Conservation (phyloP, 2,329 filamentous ascomycete genomes). For the Lasiodiplodia hormozganensis region DNA sequence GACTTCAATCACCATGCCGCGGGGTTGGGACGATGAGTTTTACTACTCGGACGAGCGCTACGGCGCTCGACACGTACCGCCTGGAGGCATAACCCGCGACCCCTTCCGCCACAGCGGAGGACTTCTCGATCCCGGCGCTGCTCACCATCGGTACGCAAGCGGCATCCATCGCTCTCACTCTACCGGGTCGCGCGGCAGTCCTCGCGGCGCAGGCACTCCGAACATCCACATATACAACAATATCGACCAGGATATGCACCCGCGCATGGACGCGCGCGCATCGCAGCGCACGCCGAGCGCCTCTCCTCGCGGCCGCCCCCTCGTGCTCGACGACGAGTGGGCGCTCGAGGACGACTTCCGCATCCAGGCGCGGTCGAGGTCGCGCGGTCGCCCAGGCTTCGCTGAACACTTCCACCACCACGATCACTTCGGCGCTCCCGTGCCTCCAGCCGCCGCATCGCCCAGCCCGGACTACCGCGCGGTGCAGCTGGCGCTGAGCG, state of each 20-base stretch:
- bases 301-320: conserved; percentile 35
- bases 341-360: conserved; percentile 44
- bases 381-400: conserved; percentile 42
- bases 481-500: conserved; percentile 20
- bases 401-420: conserved; percentile 36
- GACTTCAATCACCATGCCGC: conserved; percentile 16
- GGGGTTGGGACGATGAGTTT: conserved; percentile 6
- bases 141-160: conserved; percentile 28
- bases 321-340: conserved; percentile 44
- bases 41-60: conserved; percentile 6
- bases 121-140: conserved; percentile 40
- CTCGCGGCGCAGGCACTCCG: conserved; percentile 50
- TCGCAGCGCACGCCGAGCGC: conserved; percentile 40
- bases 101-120: conserved; percentile 37
- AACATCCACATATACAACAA: conserved; percentile 57
- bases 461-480: conserved; percentile 35
- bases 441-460: not conserved
- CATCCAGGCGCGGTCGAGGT: conserved; percentile 29
- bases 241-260: conserved; percentile 47
- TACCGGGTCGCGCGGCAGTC: conserved; percentile 51
- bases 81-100: conserved; percentile 27
- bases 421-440: conserved; percentile 20
- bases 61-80: conserved; percentile 6
- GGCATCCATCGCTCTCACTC: conserved; percentile 54
- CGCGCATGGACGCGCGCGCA: conserved; percentile 42